phyloP scores from a whole-genome alignment of 2,329 filamentous ascomycete species.

The Neofusicoccum umdonicola region DNA sequence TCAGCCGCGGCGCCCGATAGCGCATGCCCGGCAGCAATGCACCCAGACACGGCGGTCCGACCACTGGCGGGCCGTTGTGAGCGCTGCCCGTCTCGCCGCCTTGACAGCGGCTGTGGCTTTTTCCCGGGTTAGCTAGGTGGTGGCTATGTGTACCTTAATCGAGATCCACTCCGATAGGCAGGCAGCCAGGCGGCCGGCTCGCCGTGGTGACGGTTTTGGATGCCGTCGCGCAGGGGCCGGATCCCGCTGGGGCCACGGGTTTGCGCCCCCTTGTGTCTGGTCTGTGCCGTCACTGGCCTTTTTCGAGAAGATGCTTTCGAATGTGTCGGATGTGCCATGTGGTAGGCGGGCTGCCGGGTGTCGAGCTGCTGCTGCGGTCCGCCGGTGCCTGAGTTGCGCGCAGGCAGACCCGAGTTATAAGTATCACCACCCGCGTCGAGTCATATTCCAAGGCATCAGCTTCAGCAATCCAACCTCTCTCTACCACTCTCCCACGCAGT shows the following conservation, averaged over 20 bases:
- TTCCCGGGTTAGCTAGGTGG: not conserved
- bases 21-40: not conserved
- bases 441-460: slow-evolving; percentile 13
- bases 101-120: slow-evolving; percentile 17
- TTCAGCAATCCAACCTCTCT: slow-evolving; percentile 1
- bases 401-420: slow-evolving; percentile 11
- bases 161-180: slow-evolving; percentile 10
- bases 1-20: slow-evolving; percentile 13
- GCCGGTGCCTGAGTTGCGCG: slow-evolving; percentile 1
- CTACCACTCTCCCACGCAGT: not conserved
- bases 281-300: slow-evolving; percentile 6
- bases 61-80: not conserved
- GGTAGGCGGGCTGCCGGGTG: not conserved
- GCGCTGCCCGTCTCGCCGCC: slow-evolving; percentile 1
- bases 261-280: slow-evolving; percentile 12
- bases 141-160: slow-evolving; percentile 13
- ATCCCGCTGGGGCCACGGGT: slow-evolving; percentile 10
- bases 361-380: not conserved
- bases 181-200: not conserved
- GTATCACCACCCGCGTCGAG: slow-evolving; percentile 10
- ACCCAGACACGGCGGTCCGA: not conserved
- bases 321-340: slow-evolving; percentile 1
- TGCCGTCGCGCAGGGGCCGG: not conserved
- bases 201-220: not conserved
- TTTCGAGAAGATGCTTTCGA: slow-evolving; percentile 9